Evolutionary conservation across 176 grass and related monocot species (phyloP).

Genomic region (Thalia dealbata): DNA sequence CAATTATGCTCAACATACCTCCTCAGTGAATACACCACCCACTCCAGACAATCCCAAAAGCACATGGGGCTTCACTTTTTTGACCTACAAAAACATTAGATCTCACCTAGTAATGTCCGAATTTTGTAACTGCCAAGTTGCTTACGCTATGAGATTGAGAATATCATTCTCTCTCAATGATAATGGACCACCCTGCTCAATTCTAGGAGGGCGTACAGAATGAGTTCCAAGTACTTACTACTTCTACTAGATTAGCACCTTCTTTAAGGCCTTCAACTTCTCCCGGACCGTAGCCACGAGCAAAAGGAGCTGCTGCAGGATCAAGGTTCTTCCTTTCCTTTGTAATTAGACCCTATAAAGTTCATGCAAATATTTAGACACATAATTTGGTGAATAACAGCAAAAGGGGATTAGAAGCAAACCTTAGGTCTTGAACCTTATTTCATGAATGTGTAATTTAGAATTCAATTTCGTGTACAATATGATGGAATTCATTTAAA

Average conservation of each 20-base stretch:
- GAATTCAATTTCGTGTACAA: not conserved
- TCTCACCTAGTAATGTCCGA: conserved; percentile 5
- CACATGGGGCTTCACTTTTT: conserved; percentile 89
- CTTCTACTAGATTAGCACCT: conserved; percentile 83
- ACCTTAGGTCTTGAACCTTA: not conserved
- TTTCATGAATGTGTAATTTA: not conserved
- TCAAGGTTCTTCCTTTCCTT: conserved; percentile 60
- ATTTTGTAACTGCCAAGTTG: conserved; percentile 5
- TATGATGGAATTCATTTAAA: not conserved
- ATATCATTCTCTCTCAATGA: not conserved
- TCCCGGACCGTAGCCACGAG: conserved; percentile 61
- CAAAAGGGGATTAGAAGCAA: not conserved
- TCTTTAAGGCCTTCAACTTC: conserved; percentile 71
- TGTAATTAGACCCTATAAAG: conserved; percentile 74
- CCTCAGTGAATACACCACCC: conserved; percentile 86
- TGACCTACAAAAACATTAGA: conserved; percentile 42
- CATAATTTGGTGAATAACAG: not conserved
- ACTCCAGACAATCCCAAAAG: conserved; percentile 98
- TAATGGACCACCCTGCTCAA: conserved; percentile 8
- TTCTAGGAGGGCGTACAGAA: not conserved
- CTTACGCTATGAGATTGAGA: not conserved
- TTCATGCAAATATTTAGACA: not conserved
- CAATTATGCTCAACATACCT: conserved; percentile 37
- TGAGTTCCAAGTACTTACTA: conserved; percentile 39
- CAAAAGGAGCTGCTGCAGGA: conserved; percentile 73